These are phyloP conservation scores for Antarctomyces pellizariae DNA, from an alignment of 495 filamentous ascomycete genomes.

Conservation along the genomic window DNA sequence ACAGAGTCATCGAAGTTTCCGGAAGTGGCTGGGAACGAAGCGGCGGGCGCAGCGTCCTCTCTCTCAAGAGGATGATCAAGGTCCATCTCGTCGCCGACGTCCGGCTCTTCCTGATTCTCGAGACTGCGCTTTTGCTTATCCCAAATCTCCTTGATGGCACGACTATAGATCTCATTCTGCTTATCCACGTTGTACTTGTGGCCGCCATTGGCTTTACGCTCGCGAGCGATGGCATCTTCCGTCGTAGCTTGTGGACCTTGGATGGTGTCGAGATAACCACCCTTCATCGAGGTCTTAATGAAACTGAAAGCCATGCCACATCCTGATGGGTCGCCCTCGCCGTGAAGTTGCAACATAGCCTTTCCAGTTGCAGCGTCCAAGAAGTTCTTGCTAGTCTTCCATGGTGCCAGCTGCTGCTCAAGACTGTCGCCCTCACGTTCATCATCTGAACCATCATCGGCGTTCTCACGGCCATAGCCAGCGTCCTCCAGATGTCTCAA, in stretches of 20 bases:
- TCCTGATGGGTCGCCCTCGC: slow-evolving; percentile 86
- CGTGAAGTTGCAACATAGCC: slow-evolving; percentile 87
- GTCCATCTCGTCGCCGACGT: slow-evolving; percentile 32
- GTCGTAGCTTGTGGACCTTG: slow-evolving; percentile 75
- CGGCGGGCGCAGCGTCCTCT: slow-evolving; percentile 15
- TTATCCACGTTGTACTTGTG: slow-evolving; percentile 92
- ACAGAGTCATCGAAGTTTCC: slow-evolving; percentile 44
- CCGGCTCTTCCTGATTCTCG: slow-evolving; percentile 39
- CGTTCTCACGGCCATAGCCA: slow-evolving; percentile 48
- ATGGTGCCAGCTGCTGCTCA: slow-evolving; percentile 81
- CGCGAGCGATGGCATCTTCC: slow-evolving; percentile 35
- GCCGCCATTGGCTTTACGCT: slow-evolving; percentile 71
- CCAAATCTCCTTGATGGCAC: slow-evolving; percentile 77
- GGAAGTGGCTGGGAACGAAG: slow-evolving; percentile 15
- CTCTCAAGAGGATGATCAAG: slow-evolving; percentile 33
- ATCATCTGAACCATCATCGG: slow-evolving; percentile 47
- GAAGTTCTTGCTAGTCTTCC: slow-evolving; percentile 89
- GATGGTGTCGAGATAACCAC: slow-evolving; percentile 76
- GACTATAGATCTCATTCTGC: slow-evolving; percentile 75
- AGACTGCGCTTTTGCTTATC: slow-evolving; percentile 60
- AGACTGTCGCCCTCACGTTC: slow-evolving; percentile 44
- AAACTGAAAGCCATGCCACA: slow-evolving; percentile 87
- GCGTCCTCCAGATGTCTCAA: slow-evolving; percentile 62
- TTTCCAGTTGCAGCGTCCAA: slow-evolving; percentile 81
- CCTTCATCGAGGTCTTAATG: slow-evolving; percentile 95